A percentile compares a stretch with the other conserved stretches of the same genome.
Evolutionary conservation across 495 filamentous ascomycete genomes (phyloP).

Genomic region (Penicillium bovifimosum): DNA sequence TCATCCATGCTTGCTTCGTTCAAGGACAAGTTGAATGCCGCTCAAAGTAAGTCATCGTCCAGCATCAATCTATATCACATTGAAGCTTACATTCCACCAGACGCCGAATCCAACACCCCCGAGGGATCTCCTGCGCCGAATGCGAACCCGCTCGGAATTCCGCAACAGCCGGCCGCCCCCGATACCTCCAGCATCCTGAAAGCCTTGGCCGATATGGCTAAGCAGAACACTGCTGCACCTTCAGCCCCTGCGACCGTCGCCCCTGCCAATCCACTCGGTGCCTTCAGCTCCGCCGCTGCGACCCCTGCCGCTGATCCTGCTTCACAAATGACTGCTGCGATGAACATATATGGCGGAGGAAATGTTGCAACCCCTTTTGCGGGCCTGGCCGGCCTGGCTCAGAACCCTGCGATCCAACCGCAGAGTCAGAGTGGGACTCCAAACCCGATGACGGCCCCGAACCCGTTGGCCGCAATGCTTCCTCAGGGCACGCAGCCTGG

Average conservation of each 20-base stretch:
- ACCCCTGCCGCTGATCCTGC: constrained; percentile 43
- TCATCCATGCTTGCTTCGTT: constrained; percentile 73
- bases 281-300: constrained; percentile 47
- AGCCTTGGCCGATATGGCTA: constrained; percentile 78
- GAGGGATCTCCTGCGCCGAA: constrained; percentile 68
- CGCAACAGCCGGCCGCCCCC: constrained; percentile 40
- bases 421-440: constrained; percentile 41
- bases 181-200: constrained; percentile 73
- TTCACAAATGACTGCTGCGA: constrained; percentile 42
- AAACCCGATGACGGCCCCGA: constrained; percentile 36
- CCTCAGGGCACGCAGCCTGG: constrained; percentile 33
- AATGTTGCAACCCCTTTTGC: constrained; percentile 46
- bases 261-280: constrained; percentile 48
- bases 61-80: not conserved
- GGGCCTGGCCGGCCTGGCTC: constrained; percentile 35
- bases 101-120: constrained; percentile 71
- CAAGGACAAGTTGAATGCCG: constrained; percentile 72
- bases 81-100: constrained; percentile 31
- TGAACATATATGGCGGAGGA: constrained; percentile 56
- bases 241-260: constrained; percentile 46
- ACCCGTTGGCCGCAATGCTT: constrained; percentile 45
- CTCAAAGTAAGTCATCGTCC: constrained; percentile 53
- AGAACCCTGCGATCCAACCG: constrained; percentile 43
- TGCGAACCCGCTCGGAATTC: constrained; percentile 32
- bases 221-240: constrained; percentile 65